Base-by-base conservation (phyloP, 176 grass and related monocot genomes). In the Aegilops speltoides region DNA sequence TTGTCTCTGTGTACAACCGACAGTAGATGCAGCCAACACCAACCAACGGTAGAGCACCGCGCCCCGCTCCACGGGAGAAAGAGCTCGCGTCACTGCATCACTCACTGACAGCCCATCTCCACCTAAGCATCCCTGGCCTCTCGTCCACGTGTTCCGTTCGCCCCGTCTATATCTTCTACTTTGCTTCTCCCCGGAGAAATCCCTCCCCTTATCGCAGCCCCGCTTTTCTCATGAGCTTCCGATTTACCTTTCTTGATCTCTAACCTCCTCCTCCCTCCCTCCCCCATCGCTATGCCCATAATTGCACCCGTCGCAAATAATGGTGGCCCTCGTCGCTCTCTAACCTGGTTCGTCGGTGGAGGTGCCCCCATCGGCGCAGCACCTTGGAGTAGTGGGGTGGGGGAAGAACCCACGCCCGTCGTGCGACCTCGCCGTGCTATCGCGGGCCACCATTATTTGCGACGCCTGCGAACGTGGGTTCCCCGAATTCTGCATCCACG, bases 401-500 rank as follows among this genome's bases (percentile, higher is more conserved):
- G 15, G 46, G 4, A 81, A 79, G 37, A 7, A 40, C 8, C 80
- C 76, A 19, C 94, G 94, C 76, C 80, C 81, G 2, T 80, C 88
- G 23, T 99, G 97, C 60, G 63, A 52, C 77, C 82, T 19, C 71
- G 79, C 85, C 29, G 92, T 93, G 90, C 3, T 79, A 7, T 84
- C 50, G 0, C 85, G 82, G 8, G 45, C 56, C 0, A 96, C 97
- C 22, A 78, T 99, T 15, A 83, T 96, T 8, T 96, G 97, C 79
- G 97, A 99, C 86, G 90, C 92, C 9, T 99, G 94, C 59, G 92
- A 96, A 50, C 75, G 90, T n/a, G 97, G 97, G 40, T 99, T 99
- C 87, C 92, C 96, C n/a, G 64, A 94, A 3, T 25, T 15, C 14
- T 99, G 94, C 71, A 79, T 91, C 79, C 80, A 86, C 69, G 88